Percentiles rank a stretch among this genome's conserved stretches.
Conservation (phyloP, 257 asterid genomes). For the Solanum sitiens region DNA sequence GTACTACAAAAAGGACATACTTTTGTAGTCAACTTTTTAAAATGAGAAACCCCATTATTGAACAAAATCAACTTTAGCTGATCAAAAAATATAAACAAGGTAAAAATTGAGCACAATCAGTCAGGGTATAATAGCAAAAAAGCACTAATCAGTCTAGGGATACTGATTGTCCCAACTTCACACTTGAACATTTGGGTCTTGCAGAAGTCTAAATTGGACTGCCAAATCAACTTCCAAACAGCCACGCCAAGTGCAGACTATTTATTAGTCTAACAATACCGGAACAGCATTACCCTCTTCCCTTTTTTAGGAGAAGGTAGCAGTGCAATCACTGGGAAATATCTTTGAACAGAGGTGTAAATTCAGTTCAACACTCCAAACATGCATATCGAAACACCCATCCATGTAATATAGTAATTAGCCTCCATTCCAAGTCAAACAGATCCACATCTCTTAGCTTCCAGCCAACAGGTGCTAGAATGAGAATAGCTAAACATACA, state of each 20-base stretch:
- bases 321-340: neutral
- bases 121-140: neutral
- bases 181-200: neutral
- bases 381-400: neutral
- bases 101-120: neutral
- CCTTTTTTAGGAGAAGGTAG: neutral
- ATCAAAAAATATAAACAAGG: neutral
- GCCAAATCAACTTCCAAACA: neutral
- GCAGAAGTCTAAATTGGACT: neutral
- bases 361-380: constrained; percentile 4
- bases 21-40: neutral
- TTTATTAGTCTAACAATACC: neutral
- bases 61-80: neutral
- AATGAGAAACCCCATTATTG: neutral
- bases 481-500: constrained; percentile 19
- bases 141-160: neutral
- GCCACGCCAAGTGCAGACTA: neutral
- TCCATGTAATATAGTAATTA: neutral
- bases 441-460: constrained; percentile 18
- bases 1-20: neutral
- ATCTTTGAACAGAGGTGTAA: neutral
- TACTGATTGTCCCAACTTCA: neutral
- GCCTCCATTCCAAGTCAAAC: constrained; percentile 11
- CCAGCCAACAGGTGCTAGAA: constrained; percentile 27
- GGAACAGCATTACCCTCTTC: neutral